A percentile compares a stretch with the other conserved stretches of the same genome.
These are phyloP conservation scores for Truncatella angustata DNA, from an alignment of 2,329 filamentous ascomycete species.

Conservation along the genomic window DNA sequence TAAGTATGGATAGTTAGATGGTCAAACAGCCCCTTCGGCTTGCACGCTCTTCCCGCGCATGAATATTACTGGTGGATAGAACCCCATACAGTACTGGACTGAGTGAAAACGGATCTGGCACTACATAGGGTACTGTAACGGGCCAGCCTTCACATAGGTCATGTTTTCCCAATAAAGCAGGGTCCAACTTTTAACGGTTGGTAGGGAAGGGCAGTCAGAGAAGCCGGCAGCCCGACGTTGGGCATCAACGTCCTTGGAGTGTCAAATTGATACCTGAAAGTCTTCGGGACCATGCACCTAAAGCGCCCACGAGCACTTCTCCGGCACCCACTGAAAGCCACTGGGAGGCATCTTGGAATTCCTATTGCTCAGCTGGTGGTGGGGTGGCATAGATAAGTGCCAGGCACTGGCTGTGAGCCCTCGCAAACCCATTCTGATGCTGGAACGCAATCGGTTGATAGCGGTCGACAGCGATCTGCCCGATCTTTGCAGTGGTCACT, in stretches of 20 bases:
- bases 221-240: slow-evolving; percentile 10
- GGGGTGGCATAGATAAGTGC: slow-evolving; percentile 7
- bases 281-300: slow-evolving; percentile 1
- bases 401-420: slow-evolving; percentile 7
- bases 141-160: not conserved
- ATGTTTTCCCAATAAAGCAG: slow-evolving; percentile 2
- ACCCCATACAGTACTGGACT: not conserved
- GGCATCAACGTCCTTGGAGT: slow-evolving; percentile 10
- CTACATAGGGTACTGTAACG: not conserved
- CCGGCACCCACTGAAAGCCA: slow-evolving; percentile 12
- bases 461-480: not conserved
- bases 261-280: slow-evolving; percentile 10
- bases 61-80: slow-evolving; percentile 8
- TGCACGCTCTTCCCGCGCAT: slow-evolving; percentile 6
- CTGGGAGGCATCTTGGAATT: slow-evolving; percentile 7
- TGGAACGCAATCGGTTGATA: slow-evolving; percentile 8
- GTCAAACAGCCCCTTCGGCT: slow-evolving; percentile 9
- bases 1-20: not conserved
- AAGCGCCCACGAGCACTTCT: slow-evolving; percentile 10
- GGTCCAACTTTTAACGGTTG: not conserved
- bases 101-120: slow-evolving; percentile 1
- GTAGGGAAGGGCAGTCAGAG: not conserved
- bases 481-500: slow-evolving; percentile 2
- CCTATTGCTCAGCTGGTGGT: slow-evolving; percentile 13
- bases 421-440: slow-evolving; percentile 5